Evolutionary conservation across 352 stramenopile genomes (phyloP), one percentile per base, ranked within the genome.

Genomic region (Phytophthora pistaciae): DNA sequence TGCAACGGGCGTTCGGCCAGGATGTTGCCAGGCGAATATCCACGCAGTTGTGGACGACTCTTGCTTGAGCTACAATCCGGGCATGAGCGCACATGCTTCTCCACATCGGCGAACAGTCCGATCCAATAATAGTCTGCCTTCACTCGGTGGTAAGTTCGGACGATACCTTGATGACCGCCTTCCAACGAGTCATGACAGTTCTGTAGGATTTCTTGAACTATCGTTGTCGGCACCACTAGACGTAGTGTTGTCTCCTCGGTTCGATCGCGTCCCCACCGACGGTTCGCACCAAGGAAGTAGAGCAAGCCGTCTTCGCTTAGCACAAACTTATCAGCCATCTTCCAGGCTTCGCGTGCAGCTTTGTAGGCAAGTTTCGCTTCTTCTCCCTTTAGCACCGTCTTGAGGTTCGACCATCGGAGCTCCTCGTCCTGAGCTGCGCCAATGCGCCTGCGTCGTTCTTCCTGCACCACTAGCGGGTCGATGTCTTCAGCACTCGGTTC

Each of bases 181-280:
- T 67, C 60, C 31, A 54, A 6, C 7, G 48, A 58, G 20, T 66
- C 59, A 18, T 66, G 59, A 6, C 59, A 66, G 42, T 21, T 66
- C 29, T 66, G 59, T n/a, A 58, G 50, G 8, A 66, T 20, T 13
- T 66, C 59, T 33, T 66, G 46, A n/a, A 64, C 40, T 25, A 64
- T 64, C 11, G 25, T 44, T 54, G 42, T 20, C 1, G 57, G 57
- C 29, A 55, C 42, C 18, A 64, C 57, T 27, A 64, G 16, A 5
- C 42, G 42, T 36, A 36, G 11, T 36, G 8, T 36, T 7, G 8
- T 36, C 8, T 36, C 7, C 29, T 36, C 8, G 29, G 29, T 36
- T 36, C 7, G 29, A 1, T 36, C 29, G 7, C 29, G 29, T 8
- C 29, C 29, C 29, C 29, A 36, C 7, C 29, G 29, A 36, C 29